phyloP scores from a whole-genome alignment of 169 alveolate species.

The Plasmodium coatneyi region DNA sequence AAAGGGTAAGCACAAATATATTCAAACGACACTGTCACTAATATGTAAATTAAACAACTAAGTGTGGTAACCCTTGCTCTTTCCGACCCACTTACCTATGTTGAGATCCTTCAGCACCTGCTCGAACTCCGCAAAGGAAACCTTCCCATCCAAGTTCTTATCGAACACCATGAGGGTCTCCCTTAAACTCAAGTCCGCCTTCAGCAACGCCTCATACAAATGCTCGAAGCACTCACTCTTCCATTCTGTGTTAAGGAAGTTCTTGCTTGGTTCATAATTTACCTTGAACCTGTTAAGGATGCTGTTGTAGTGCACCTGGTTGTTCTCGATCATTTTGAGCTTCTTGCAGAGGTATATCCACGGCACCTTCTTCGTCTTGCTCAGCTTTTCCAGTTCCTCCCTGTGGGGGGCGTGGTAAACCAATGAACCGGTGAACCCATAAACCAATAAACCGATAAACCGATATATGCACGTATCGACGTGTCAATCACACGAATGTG shows the following conservation, averaged over 20 bases:
- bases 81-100: conserved; percentile 46
- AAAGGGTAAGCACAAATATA: background rate
- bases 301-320: conserved; percentile 82
- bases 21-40: background rate
- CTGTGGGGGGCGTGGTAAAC: background rate
- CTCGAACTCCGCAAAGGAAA: conserved; percentile 86
- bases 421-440: too few relatives aligned
- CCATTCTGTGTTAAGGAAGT: conserved; percentile 34
- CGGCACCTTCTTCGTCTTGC: conserved; percentile 74
- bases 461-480: background rate
- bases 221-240: conserved; percentile 61
- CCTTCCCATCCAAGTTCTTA: conserved; percentile 88
- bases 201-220: conserved; percentile 86
- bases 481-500: too few relatives aligned
- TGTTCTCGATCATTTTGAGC: conserved; percentile 78
- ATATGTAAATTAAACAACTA: background rate
- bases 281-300: conserved; percentile 77
- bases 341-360: conserved; percentile 76
- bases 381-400: conserved; percentile 41
- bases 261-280: conserved; percentile 37
- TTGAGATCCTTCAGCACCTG: conserved; percentile 85
- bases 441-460: too few relatives aligned
- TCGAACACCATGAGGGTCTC: conserved; percentile 88
- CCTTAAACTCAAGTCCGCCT: conserved; percentile 85
- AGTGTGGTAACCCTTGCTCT: background rate